Percentiles rank a stretch among this genome's conserved stretches.
These are phyloP conservation scores for Nadsonia commutata DNA, from an alignment of 1,139 yeast species.

Conservation along the genomic window DNA sequence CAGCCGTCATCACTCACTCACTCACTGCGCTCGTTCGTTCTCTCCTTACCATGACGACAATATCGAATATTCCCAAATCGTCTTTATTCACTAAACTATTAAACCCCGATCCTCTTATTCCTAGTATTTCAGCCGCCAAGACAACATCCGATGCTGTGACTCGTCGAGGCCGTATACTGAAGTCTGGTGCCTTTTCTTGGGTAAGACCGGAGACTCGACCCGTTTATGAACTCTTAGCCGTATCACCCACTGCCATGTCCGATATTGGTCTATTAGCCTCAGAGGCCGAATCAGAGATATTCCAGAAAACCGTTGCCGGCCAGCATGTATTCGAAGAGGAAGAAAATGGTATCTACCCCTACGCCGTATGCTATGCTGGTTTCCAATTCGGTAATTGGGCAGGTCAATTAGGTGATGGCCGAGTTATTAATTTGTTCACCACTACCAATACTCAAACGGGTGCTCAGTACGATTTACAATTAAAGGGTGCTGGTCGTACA, in stretches of 20 bases:
- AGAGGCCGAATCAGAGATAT: conserved; percentile 30
- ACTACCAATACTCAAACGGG: conserved; percentile 28
- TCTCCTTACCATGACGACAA: conserved; percentile 10
- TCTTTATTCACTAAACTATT: conserved; percentile 37
- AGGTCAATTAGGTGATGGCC: conserved; percentile 92
- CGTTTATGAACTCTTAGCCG: conserved; percentile 37
- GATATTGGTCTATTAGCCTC: conserved; percentile 40
- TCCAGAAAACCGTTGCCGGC: conserved; percentile 50
- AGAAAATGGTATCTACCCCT: conserved; percentile 46
- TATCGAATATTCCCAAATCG: conserved; percentile 21
- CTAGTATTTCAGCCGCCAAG: conserved; percentile 36
- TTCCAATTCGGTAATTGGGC: conserved; percentile 95
- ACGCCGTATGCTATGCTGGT: conserved; percentile 88
- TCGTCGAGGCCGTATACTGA: conserved; percentile 45
- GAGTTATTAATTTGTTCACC: conserved; percentile 74
- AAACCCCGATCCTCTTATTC: conserved; percentile 46
- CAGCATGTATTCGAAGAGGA: conserved; percentile 28
- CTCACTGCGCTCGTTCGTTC: no score
- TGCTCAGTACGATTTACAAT: conserved; percentile 48
- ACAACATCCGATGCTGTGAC: conserved; percentile 25
- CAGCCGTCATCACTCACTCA: no score
- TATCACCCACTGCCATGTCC: conserved; percentile 44
- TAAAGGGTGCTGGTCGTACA: conserved; percentile 85
- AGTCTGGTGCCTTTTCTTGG: conserved; percentile 50
- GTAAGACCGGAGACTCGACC: conserved; percentile 25